These are phyloP conservation scores for Yarrowia deformans DNA, from an alignment of 805 yeast genomes.

Conservation along the genomic window DNA sequence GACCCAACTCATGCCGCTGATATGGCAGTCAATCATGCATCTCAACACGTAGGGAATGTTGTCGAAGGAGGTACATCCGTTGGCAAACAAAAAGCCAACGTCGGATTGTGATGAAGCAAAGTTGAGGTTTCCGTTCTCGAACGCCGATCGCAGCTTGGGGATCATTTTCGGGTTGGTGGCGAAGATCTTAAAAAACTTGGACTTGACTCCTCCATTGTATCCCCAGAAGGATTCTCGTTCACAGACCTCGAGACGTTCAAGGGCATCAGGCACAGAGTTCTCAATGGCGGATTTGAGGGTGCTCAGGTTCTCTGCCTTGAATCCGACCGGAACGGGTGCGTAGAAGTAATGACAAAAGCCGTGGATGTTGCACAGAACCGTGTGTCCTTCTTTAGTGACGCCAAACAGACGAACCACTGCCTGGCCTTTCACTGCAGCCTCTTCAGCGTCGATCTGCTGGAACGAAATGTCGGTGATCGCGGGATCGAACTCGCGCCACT, in stretches of 20 bases:
- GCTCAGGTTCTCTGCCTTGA: conserved; percentile 63
- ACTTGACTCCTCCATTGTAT: conserved; percentile 74
- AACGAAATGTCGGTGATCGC: conserved; percentile 64
- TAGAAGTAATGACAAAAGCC: conserved; percentile 91
- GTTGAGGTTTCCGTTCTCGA: conserved; percentile 80
- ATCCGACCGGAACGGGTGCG: conserved; percentile 87
- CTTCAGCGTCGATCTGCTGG: conserved; percentile 97
- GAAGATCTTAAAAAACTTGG: conserved; percentile 79
- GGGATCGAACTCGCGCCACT: conserved; percentile 60
- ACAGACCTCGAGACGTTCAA: conserved; percentile 68
- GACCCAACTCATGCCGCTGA: conserved; percentile 96
- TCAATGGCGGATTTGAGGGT: conserved; percentile 57
- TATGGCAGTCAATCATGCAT: conserved; percentile 89
- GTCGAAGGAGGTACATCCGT: conserved; percentile 73
- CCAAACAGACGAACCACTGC: conserved; percentile 83
- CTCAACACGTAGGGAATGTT: conserved; percentile 86
- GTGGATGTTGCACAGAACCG: conserved; percentile 86
- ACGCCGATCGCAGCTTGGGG: conserved; percentile 73
- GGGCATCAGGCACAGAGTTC: conserved; percentile 56
- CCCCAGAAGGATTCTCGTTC: conserved; percentile 94
- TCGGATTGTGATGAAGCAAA: conserved; percentile 48
- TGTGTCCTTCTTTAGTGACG: conserved; percentile 81
- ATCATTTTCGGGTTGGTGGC: conserved; percentile 72
- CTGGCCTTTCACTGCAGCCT: conserved; percentile 65
- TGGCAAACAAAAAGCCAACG: conserved; percentile 60